Evolutionary conservation across 2,329 filamentous ascomycete genomes (phyloP).

Genomic region (Fusarium equiseti): DNA sequence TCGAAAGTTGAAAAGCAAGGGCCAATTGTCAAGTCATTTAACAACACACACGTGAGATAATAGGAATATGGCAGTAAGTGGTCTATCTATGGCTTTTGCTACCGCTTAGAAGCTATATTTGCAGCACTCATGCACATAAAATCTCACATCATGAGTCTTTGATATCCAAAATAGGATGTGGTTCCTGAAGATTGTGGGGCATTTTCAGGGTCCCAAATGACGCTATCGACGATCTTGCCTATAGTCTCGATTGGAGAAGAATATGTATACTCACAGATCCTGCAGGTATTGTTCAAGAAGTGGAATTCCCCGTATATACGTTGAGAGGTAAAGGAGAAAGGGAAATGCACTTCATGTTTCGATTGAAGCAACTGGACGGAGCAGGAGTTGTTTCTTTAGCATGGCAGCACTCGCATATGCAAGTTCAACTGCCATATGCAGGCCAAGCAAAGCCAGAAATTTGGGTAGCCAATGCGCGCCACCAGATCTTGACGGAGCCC

Average conservation of each 20-base stretch:
- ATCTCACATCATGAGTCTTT: conserved; percentile 25
- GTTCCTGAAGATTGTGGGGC: conserved; percentile 19
- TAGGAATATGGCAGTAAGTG: not conserved
- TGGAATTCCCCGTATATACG: not conserved
- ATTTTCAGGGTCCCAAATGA: conserved; percentile 28
- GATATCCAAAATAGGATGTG: conserved; percentile 11
- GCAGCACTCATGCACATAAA: not conserved
- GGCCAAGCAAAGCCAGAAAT: not conserved
- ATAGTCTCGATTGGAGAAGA: conserved; percentile 14
- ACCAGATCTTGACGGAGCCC: not conserved
- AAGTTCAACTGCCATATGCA: conserved; percentile 1
- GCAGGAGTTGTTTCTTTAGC: not conserved
- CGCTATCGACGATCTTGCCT: conserved; percentile 36
- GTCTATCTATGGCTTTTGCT: not conserved
- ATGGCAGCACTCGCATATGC: not conserved
- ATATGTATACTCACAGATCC: conserved; percentile 25
- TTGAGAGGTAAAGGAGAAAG: not conserved
- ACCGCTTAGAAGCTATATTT: not conserved
- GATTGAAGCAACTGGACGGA: not conserved
- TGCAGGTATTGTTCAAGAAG: not conserved
- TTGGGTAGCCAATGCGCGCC: not conserved
- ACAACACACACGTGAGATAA: not conserved
- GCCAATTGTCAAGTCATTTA: not conserved
- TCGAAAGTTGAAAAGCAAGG: not conserved
- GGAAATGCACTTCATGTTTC: not conserved